Evolutionary conservation across 2,329 filamentous ascomycete species (phyloP), one percentile per base, ranked within the genome.

Genomic region (Ceratocystiopsis minuta): DNA sequence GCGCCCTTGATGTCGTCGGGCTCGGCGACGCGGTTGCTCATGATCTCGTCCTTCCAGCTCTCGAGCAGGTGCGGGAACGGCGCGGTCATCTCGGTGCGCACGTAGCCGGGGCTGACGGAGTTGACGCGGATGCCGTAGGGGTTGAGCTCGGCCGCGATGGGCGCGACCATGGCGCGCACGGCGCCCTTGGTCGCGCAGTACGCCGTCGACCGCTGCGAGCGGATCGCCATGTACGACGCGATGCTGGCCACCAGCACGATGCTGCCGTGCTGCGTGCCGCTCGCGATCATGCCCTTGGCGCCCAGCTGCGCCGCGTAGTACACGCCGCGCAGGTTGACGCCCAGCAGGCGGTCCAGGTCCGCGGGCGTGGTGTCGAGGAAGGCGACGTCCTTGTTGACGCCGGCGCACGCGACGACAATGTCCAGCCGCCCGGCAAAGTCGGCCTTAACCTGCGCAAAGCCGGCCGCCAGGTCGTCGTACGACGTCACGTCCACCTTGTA

Each of bases 21-120:
- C 20, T 58, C 57, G 20, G 70, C 72, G 31, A 78, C 58, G 16
- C 72, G 63, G 2, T 67, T 75, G 49, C 85, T 64, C 79, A 85
- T 84, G 54, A 83, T 85, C 59, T 82, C 74, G 43, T 65, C 70
- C 41, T 77, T 71, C 80, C 80, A 86, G 42, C 72, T 67, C 40
- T 61, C 55, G 42, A 55, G 57, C 34, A 67, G 58, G 33, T 78
- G 75, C 0, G 80, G 80, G 16, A 72, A 77, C 49, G 80, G 67
- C 46, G 75, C 65, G 0, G 83, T 79, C 81, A 86, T 86, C 1
- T 75, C 71, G 2, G 75, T 80, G 6, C 76, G 60, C 45, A 80
- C 78, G 49, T 80, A 76, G 0, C 78, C 78, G 0, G 78, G 77
- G 37, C 72, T 78, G 68, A 49, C 38, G 24, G 73, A 79, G 56